Evolutionary conservation across 176 grass and related monocot species (phyloP).

Genomic region (Saccharum officinarum): DNA sequence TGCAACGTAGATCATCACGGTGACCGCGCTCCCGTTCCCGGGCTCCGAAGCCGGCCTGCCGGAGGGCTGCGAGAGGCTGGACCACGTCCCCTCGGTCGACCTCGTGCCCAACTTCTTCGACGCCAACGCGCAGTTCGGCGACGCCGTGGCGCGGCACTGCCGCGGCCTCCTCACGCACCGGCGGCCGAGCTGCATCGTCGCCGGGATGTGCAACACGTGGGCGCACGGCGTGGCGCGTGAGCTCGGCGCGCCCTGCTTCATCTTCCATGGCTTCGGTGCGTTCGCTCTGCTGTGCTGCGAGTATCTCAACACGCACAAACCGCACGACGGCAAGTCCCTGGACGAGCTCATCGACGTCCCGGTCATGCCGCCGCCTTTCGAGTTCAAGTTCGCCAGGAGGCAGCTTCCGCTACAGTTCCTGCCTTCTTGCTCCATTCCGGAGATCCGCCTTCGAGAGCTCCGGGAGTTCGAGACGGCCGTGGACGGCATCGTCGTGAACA

Average conservation of each 20-base stretch:
- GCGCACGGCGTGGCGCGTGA: neutral
- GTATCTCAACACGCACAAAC: constrained; percentile 29
- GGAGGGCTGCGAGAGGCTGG: constrained; percentile 47
- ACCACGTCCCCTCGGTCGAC: constrained; percentile 1
- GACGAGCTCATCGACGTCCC: constrained; percentile 42
- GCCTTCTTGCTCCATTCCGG: neutral
- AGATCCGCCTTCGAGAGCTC: neutral
- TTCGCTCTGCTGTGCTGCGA: constrained; percentile 40
- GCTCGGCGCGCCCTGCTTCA: constrained; percentile 25
- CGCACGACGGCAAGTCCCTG: neutral
- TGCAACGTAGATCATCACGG: too few relatives aligned
- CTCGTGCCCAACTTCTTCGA: neutral
- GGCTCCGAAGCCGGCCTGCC: constrained; percentile 28
- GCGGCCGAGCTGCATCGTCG: constrained; percentile 37
- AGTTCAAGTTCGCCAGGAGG: constrained; percentile 29
- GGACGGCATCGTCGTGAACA: neutral
- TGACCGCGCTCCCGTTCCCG: neutral
- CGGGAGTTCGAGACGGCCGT: neutral
- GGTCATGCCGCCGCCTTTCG: constrained; percentile 30
- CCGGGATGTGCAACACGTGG: neutral
- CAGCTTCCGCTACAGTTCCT: constrained; percentile 45
- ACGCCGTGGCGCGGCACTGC: constrained; percentile 14
- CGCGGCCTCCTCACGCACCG: neutral
- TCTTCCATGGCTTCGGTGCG: constrained; percentile 51
- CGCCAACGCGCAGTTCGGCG: neutral